These are phyloP conservation scores for Neurospora sp. DNA, from an alignment of 495 filamentous ascomycete genomes.

Conservation along the genomic window DNA sequence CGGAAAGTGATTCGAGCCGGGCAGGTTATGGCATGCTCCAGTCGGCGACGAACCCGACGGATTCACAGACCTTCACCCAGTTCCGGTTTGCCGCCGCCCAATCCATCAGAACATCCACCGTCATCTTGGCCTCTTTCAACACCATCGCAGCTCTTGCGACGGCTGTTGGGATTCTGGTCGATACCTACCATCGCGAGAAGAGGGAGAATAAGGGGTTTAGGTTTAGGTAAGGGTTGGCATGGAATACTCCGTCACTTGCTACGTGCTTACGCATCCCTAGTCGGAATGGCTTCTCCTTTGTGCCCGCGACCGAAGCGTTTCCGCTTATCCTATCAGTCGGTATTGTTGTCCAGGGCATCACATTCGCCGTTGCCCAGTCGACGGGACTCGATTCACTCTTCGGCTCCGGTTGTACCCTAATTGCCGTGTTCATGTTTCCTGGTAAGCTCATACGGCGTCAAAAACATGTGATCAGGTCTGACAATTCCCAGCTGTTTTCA, in stretches of 20 bases:
- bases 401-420: conserved; percentile 28
- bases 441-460: conserved; percentile 21
- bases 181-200: conserved; percentile 30
- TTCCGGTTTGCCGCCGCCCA: conserved; percentile 34
- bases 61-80: conserved; percentile 27
- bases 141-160: conserved; percentile 36
- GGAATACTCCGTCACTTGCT: background rate
- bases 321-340: conserved; percentile 36
- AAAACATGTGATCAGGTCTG: background rate
- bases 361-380: conserved; percentile 36
- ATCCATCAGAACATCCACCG: conserved; percentile 39
- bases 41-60: conserved; percentile 21
- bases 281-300: conserved; percentile 27
- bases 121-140: conserved; percentile 40
- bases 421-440: conserved; percentile 38
- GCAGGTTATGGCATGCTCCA: conserved; percentile 23
- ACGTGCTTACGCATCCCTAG: conserved; percentile 12
- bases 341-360: conserved; percentile 36
- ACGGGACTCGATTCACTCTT: conserved; percentile 31
- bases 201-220: conserved; percentile 22
- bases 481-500: conserved; percentile 32
- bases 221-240: conserved; percentile 16
- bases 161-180: conserved; percentile 33
- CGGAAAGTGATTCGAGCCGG: conserved; percentile 9
- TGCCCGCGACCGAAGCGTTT: conserved; percentile 30